These are phyloP conservation scores for Pythium rhizo-oryzae DNA, from an alignment of 352 stramenopile species.

Conservation along the genomic window DNA sequence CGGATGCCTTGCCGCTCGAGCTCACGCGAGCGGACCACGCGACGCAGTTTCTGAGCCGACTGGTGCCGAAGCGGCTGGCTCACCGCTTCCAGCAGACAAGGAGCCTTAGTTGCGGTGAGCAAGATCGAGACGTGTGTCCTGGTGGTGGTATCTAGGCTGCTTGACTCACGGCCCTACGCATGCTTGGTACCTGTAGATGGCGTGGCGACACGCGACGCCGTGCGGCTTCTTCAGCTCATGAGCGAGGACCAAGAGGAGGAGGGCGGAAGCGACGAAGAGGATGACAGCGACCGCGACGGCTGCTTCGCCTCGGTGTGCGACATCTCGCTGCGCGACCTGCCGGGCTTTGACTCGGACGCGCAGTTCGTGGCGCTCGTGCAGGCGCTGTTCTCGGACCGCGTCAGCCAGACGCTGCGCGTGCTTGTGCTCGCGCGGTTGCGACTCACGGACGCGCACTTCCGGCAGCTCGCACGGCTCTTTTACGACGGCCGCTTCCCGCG, in stretches of 20 bases:
- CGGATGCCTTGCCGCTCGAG: slow-evolving; percentile 18
- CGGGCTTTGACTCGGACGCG: slow-evolving; percentile 25
- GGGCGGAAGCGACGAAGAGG: slow-evolving; percentile 32
- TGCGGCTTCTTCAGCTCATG: slow-evolving; percentile 41
- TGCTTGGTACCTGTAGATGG: background rate
- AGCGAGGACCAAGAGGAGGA: slow-evolving; percentile 39
- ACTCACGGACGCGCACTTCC: slow-evolving; percentile 49
- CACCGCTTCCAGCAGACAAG: slow-evolving; percentile 11
- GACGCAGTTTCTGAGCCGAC: slow-evolving; percentile 2
- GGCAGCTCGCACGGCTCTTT: slow-evolving; percentile 46
- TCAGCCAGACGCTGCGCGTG: slow-evolving; percentile 38
- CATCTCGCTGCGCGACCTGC: slow-evolving; percentile 37
- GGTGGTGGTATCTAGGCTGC: background rate
- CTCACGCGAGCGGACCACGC: background rate
- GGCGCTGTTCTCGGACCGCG: slow-evolving; percentile 50
- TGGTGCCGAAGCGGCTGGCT: background rate
- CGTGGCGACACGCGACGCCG: slow-evolving; percentile 12
- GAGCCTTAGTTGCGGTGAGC: slow-evolving; percentile 7
- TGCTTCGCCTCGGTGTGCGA: slow-evolving; percentile 41
- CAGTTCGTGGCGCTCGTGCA: slow-evolving; percentile 57
- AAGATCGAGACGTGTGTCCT: background rate
- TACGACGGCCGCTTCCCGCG: slow-evolving; percentile 48
- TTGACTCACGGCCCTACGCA: background rate
- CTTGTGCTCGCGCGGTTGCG: slow-evolving; percentile 43
- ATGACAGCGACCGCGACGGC: slow-evolving; percentile 39